Evolutionary conservation across 2,329 filamentous ascomycete species (phyloP), one percentile per base, ranked within the genome.

Genomic region (Mollisia scopiformis): DNA sequence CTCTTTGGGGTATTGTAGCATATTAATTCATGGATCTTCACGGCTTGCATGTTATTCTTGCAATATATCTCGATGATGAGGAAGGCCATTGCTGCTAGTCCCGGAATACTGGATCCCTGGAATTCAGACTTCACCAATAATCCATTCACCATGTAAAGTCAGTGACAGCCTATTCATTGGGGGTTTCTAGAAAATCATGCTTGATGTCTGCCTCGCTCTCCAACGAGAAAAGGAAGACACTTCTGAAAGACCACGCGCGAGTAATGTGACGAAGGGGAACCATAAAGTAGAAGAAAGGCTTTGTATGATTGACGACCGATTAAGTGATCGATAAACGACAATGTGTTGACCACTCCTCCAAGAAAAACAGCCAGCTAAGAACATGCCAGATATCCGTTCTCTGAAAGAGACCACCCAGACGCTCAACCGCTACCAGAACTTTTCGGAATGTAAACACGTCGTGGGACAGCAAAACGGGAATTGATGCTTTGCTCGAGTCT

Each of bases 361-460:
- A 70, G 68, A 66, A 68, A 70, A 66, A 68, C 65, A 71, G 63
- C 66, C 62, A 69, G 66, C 67, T 69, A 65, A 67, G 59, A 62
- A 62, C 64, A 61, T 66, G 64, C 67, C 66, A 67, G 55, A 66
- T 64, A 66, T 63, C 62, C 66, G 55, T 66, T 68, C 61, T 67
- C 64, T 57, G 57, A 62, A 68, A 68, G 66, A 69, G 63, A 68
- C 63, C 67, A 69, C 70, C 69, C 62, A 70, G 66, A 64, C 66
- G 69, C 66, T 70, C 71, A 58, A 72, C 64, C 66, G 64, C 70
- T 69, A 72, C 68, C 68, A 72, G 69, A 72, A 72, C 70, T 71
- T 72, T 72, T 73, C 66, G 65, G 68, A 72, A 71, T 72, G 62
- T 67, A 68, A 69, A 70, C 67, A 68, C 62, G 64, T 69, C 62